Conservation (phyloP, 768 basidiomycete genomes). For the Panus rudis region DNA sequence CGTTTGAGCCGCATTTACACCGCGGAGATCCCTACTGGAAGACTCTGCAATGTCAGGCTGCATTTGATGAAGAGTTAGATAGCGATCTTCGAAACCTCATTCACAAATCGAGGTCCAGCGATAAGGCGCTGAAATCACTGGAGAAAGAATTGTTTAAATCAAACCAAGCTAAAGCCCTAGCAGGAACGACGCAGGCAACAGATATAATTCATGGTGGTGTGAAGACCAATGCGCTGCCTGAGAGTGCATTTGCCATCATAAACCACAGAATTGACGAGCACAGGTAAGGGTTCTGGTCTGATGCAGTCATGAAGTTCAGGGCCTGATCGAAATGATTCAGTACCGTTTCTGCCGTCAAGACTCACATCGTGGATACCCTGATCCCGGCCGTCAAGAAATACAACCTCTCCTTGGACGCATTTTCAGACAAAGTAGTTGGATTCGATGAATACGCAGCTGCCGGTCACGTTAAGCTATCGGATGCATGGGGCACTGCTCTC, state of each 20-base stretch:
- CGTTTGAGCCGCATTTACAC: slow-evolving; percentile 13
- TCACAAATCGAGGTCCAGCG: slow-evolving; percentile 37
- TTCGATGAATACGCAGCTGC: slow-evolving; percentile 37
- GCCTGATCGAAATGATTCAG: not conserved
- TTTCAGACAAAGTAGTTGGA: slow-evolving; percentile 34
- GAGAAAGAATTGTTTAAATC: slow-evolving; percentile 34
- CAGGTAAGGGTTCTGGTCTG: slow-evolving; percentile 10
- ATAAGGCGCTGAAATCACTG: slow-evolving; percentile 43
- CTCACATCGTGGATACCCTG: slow-evolving; percentile 24
- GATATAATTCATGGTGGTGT: slow-evolving; percentile 44
- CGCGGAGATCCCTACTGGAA: slow-evolving; percentile 29
- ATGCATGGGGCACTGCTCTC: slow-evolving; percentile 41
- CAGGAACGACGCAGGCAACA: slow-evolving; percentile 73
- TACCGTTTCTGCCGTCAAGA: slow-evolving; percentile 7
- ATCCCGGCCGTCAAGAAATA: slow-evolving; percentile 38
- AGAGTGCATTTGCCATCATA: slow-evolving; percentile 59
- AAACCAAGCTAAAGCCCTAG: slow-evolving; percentile 31
- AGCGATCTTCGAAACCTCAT: slow-evolving; percentile 39
- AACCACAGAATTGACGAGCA: slow-evolving; percentile 59
- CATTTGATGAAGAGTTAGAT: slow-evolving; percentile 49
- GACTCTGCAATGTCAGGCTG: slow-evolving; percentile 57
- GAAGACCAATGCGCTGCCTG: slow-evolving; percentile 68
- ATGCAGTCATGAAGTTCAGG: not conserved
- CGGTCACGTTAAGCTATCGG: slow-evolving; percentile 44
- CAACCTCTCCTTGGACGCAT: slow-evolving; percentile 54